Evolutionary conservation across 345 rosid species (phyloP), one percentile per base, ranked within the genome.

Genomic region (Pistacia integerrima): DNA sequence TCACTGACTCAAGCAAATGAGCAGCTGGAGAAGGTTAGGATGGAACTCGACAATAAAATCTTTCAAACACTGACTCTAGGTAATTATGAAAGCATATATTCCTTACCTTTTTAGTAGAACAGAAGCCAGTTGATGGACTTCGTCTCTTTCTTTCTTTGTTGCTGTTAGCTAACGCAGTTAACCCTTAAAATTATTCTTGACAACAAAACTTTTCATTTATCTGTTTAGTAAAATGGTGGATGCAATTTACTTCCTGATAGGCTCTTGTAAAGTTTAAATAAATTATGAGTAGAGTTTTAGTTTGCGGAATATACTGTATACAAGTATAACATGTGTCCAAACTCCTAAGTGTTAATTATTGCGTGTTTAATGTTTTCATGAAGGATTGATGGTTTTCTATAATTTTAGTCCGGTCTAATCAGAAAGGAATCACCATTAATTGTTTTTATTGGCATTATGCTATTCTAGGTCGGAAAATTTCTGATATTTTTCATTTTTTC

Each of bases 11-110:
- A 93, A 36, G 88, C 97, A 68, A 90, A 85, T 83, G 94, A 90
- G 83, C 88, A 86, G 82, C 88, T 96, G 85, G 93, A 88, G 88
- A 90, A 87, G 83, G 92, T 90, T 75, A 84, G 85, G 79, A 93
- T 95, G 96, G 99, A 93, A 67, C 98, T 95, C 18, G 97, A 94
- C 84, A 90, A 81, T 81, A 91, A 88, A 85, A 88, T 84, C 81
- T 93, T 72, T 35, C 85, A 86, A 83, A 79, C 90, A 61, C 85
- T 89, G 76, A 85, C 90, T 61, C 82, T 95, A 85, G 99, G 99
- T 95, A 89, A 84, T 54, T 66, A 57, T 68, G 5, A 13, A 14
- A 8, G 57, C 4, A 5, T 16, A 16, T 20, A 13, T 8, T 1
- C 4, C 2, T 52, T 35, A 44, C 41, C 20, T 14, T 5, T 66